Percentiles rank a stretch among this genome's conserved stretches.
Evolutionary conservation across 2,329 filamentous ascomycete genomes (phyloP).

Genomic region (Penicillium sumatraense): DNA sequence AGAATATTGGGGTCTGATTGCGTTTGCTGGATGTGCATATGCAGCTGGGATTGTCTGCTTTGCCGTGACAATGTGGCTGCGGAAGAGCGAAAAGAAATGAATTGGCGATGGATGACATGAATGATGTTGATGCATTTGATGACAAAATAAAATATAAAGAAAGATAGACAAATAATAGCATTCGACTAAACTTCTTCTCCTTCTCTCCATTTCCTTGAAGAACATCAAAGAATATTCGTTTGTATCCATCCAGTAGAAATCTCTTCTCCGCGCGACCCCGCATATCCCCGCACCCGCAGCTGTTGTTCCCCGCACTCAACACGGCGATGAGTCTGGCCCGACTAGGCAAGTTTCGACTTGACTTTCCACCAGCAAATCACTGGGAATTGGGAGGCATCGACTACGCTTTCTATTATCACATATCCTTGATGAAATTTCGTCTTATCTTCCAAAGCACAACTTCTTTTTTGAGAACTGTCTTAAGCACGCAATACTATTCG

Average conservation of each 20-base stretch:
- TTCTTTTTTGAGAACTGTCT: neutral
- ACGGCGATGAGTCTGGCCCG: neutral
- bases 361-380: neutral
- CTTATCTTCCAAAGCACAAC: neutral
- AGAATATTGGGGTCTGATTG: conserved; percentile 33
- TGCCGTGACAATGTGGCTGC: conserved; percentile 9
- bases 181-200: neutral
- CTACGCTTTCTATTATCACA: neutral
- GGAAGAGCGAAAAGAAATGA: conserved; percentile 1
- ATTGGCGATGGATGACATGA: neutral
- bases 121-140: neutral
- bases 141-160: neutral
- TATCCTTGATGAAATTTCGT: neutral
- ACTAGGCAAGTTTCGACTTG: neutral
- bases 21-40: conserved; percentile 21
- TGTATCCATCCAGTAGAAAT: too few species aligned
- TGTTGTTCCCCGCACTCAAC: neutral
- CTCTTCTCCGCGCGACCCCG: neutral
- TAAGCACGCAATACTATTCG: neutral
- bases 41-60: conserved; percentile 22
- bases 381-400: neutral
- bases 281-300: neutral
- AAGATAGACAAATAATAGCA: neutral
- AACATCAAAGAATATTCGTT: too few species aligned
- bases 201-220: neutral